A percentile compares a stretch with the other conserved stretches of the same genome.
These are phyloP conservation scores for Penicillium polonicum DNA, from an alignment of 2,329 filamentous ascomycete genomes.

Conservation along the genomic window DNA sequence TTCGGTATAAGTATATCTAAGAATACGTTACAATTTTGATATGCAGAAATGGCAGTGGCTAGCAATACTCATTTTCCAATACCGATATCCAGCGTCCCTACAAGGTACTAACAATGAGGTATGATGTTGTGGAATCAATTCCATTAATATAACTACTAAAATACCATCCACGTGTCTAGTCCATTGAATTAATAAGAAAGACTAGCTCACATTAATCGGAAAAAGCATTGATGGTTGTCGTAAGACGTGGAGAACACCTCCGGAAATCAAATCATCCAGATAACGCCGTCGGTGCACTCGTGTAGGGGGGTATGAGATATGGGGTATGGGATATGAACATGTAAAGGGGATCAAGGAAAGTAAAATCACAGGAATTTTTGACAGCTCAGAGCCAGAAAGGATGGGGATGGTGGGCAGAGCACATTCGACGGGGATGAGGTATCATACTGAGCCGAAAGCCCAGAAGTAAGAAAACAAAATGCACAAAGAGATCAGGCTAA, in stretches of 20 bases:
- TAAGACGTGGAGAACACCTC: constrained; percentile 22
- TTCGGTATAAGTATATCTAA: neutral
- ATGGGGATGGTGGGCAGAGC: constrained; percentile 15
- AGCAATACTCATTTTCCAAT: neutral
- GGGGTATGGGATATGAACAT: constrained; percentile 15
- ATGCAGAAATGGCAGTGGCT: neutral
- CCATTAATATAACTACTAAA: neutral
- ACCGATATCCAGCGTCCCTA: too few relatives aligned
- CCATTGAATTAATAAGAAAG: constrained; percentile 3
- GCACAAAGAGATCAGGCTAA: constrained; percentile 21
- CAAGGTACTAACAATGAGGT: neutral
- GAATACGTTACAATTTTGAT: neutral
- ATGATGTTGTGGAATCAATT: neutral
- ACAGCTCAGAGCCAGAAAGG: constrained; percentile 8
- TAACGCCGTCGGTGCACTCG: constrained; percentile 27
- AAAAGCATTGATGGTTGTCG: constrained; percentile 18
- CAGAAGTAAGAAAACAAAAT: constrained; percentile 21
- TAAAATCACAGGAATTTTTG: constrained; percentile 24
- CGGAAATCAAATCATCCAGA: constrained; percentile 21
- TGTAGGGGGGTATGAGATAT: constrained; percentile 13
- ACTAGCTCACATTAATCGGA: constrained; percentile 14
- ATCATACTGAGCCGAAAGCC: constrained; percentile 28
- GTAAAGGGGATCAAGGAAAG: constrained; percentile 16
- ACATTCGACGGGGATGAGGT: constrained; percentile 27
- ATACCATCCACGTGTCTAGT: constrained; percentile 2